Base-by-base conservation (phyloP, 2,329 filamentous ascomycete species). In the Sarocladium oryzae region DNA sequence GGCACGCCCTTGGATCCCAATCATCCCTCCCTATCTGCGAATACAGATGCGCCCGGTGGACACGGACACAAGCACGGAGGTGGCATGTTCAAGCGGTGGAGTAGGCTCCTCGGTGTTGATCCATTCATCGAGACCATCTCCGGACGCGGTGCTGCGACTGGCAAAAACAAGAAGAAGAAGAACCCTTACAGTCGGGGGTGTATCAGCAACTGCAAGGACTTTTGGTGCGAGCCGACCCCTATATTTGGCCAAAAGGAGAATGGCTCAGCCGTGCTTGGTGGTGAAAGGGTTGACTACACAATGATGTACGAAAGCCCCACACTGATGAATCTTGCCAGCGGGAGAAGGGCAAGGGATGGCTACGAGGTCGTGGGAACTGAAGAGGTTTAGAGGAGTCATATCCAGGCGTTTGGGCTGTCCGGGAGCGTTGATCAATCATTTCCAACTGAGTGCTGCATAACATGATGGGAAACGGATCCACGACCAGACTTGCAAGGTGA, bases 121-220 rank as follows among this genome's bases (percentile, higher is more conserved):
- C 89, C 90, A 0, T 97, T 99, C 62, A 84, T 97, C 56, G 88
- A 92, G 58, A 96, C 91, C 2, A 90, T 93, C 1, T 89, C 89
- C 0, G 92, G 92, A 2, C 79, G 89, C 37, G 83, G 88, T 50
- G 88, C 87, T 0, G 84, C 85, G 5, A 74, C 75, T 2, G 68
- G 70, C 21, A 68, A 73, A 66, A 36, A 48, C 30, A 72, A 74
- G 69, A 76, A 77, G 56, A 78, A 78, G 63, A 76, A 76, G 57
- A 99, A 97, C 65, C 91, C 91, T 0, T 99, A 92, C 67, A 92
- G 84, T 53, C 78, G 84, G 28, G 93, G 93, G 7, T 76, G 89
- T 35, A 60, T 95, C n/a, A 80, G 84, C 53, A 99, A 99, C 64
- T 99, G 93, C 69, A 86, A 82, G 57, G 95, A 99, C 68, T 99